phyloP scores from a whole-genome alignment of 75 land plant species.

The Pinus tabuliformis region DNA sequence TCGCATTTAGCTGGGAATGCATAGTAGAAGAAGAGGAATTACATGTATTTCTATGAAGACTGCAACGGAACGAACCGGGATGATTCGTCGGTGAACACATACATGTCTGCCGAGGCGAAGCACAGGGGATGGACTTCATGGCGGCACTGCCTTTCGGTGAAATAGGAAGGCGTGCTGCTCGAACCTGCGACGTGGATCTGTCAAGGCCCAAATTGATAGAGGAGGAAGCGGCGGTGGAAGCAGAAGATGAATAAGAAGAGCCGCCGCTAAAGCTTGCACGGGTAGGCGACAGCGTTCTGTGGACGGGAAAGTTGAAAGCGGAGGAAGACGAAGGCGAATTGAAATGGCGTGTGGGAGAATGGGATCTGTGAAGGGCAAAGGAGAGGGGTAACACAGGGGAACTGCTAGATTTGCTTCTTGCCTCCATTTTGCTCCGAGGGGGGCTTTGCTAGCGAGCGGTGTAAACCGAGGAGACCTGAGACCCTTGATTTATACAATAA shows the following conservation, averaged over 20 bases:
- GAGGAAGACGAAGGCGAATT: too few species aligned
- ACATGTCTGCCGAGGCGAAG: not conserved
- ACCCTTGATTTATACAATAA: too few species aligned
- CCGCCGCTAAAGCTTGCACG: not conserved
- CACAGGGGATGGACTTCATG: too few species aligned
- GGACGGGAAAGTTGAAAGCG: not conserved
- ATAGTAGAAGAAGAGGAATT: not conserved
- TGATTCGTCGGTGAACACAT: slow-evolving; percentile 1
- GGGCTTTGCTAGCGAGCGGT: too few species aligned
- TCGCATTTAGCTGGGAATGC: slow-evolving; percentile 4
- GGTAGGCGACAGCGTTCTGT: not conserved
- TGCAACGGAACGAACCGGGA: slow-evolving; percentile 1
- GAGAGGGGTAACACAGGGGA: not conserved
- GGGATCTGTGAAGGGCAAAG: too few species aligned
- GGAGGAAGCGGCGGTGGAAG: not conserved
- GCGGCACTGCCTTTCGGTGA: not conserved
- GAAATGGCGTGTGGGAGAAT: too few species aligned
- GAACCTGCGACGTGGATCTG: not conserved
- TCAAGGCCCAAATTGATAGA: not conserved
- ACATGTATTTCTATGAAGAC: not conserved
- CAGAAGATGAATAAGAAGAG: not conserved
- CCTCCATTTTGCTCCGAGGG: not conserved
- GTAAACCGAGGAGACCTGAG: too few species aligned
- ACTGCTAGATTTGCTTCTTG: not conserved
- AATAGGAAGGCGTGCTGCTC: not conserved